phyloP scores from a whole-genome alignment of 768 basidiomycete genomes.

The Coprinopsis sp. region DNA sequence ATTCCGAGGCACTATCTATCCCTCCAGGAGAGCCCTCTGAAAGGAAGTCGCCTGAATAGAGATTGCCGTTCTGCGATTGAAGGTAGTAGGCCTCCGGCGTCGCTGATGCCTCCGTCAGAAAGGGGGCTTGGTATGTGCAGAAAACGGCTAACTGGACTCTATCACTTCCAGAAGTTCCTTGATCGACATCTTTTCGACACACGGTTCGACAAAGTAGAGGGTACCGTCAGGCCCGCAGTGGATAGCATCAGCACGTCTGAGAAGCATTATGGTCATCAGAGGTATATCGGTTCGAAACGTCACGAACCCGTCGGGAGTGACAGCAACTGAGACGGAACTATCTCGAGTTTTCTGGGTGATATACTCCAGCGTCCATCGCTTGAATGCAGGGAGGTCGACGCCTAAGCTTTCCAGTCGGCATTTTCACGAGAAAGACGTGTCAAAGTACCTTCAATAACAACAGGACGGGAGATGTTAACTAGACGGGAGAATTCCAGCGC shows the following conservation, averaged over 20 bases:
- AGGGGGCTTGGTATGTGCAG: not conserved
- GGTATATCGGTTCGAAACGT: not conserved
- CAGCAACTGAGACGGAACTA: slow-evolving; percentile 60
- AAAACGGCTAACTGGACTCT: slow-evolving; percentile 9
- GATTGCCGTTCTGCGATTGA: slow-evolving; percentile 90
- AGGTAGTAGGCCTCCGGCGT: slow-evolving; percentile 56
- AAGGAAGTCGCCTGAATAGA: slow-evolving; percentile 52
- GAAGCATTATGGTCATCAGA: slow-evolving; percentile 12
- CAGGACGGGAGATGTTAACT: slow-evolving; percentile 66
- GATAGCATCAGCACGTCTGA: slow-evolving; percentile 75
- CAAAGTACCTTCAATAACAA: slow-evolving; percentile 59
- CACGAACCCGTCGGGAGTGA: slow-evolving; percentile 79
- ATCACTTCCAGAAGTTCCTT: slow-evolving; percentile 40
- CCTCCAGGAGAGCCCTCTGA: slow-evolving; percentile 16
- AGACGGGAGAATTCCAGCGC: slow-evolving; percentile 66
- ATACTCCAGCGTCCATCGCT: slow-evolving; percentile 65
- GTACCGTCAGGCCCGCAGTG: slow-evolving; percentile 45
- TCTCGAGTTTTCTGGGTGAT: slow-evolving; percentile 53
- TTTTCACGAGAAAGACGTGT: not conserved
- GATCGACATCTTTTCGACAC: slow-evolving; percentile 65
- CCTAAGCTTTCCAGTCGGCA: slow-evolving; percentile 31
- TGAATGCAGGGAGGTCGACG: slow-evolving; percentile 40
- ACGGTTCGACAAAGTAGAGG: slow-evolving; percentile 75
- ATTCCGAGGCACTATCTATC: slow-evolving; percentile 47
- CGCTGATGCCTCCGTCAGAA: slow-evolving; percentile 17